These are phyloP conservation scores for Vitrella brassicaformis DNA, from an alignment of 73 alveolate genomes.

Conservation along the genomic window DNA sequence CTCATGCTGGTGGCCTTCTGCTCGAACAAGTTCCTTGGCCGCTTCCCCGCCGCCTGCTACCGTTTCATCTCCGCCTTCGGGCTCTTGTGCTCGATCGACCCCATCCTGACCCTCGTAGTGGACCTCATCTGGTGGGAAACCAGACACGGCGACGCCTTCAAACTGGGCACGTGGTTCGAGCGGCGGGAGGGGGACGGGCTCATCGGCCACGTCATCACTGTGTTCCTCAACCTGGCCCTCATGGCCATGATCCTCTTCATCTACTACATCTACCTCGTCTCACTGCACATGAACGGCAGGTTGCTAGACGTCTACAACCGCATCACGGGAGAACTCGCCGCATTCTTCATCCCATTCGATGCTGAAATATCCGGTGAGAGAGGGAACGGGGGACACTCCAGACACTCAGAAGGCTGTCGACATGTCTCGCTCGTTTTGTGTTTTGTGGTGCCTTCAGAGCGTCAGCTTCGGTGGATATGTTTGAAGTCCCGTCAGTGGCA, in stretches of 20 bases:
- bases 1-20: neutral
- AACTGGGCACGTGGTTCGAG: too few relatives aligned
- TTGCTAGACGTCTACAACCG: constrained; percentile 45
- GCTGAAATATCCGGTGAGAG: constrained; percentile 43
- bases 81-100: constrained; percentile 38
- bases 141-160: too few relatives aligned
- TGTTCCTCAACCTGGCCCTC: constrained; percentile 36
- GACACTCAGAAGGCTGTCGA: neutral
- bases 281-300: constrained; percentile 55
- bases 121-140: constrained; percentile 37
- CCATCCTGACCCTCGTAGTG: constrained; percentile 37
- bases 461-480: constrained; percentile 9
- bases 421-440: neutral
- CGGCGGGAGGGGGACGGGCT: constrained; percentile 46
- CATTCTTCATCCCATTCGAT: constrained; percentile 54
- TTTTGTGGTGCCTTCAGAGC: neutral
- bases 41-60: neutral
- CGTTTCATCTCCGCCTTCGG: constrained; percentile 48
- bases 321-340: constrained; percentile 36
- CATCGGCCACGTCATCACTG: constrained; percentile 40
- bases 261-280: constrained; percentile 44
- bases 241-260: constrained; percentile 17
- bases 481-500: constrained; percentile 3
- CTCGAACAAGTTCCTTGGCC: neutral
- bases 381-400: too few relatives aligned